Evolutionary conservation across 2,329 filamentous ascomycete species (phyloP).

Genomic region (Aspergillus latus): DNA sequence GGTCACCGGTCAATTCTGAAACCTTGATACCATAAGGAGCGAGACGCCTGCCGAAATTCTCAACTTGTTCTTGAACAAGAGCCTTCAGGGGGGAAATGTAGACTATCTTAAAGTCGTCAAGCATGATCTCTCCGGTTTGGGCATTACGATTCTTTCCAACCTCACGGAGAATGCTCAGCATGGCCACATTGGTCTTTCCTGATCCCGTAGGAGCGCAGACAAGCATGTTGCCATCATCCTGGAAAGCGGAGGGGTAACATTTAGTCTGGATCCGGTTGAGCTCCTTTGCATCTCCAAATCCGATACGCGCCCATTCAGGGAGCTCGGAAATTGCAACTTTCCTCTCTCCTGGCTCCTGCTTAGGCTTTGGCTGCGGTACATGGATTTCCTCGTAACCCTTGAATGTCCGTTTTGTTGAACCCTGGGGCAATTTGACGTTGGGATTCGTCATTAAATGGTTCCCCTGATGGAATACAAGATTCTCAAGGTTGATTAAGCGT

Average conservation of each 20-base stretch:
- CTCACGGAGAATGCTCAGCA: slow-evolving; percentile 93
- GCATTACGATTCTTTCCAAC: slow-evolving; percentile 93
- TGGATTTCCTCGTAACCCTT: slow-evolving; percentile 99
- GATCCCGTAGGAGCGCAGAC: slow-evolving; percentile 96
- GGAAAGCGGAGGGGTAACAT: slow-evolving; percentile 86
- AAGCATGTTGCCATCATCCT: slow-evolving; percentile 95
- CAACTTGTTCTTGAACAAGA: slow-evolving; percentile 94
- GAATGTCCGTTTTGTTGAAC: slow-evolving; percentile 91
- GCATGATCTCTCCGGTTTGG: slow-evolving; percentile 85
- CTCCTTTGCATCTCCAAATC: slow-evolving; percentile 81
- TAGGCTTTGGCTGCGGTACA: slow-evolving; percentile 88
- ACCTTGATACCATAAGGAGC: slow-evolving; percentile 90
- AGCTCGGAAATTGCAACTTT: slow-evolving; percentile 83
- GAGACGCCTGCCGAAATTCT: slow-evolving; percentile 90
- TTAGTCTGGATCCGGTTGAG: slow-evolving; percentile 95
- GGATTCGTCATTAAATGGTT: slow-evolving; percentile 99
- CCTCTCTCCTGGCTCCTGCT: slow-evolving; percentile 73
- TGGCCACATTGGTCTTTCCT: slow-evolving; percentile 97
- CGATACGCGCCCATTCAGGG: slow-evolving; percentile 85
- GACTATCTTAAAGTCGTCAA: slow-evolving; percentile 97
- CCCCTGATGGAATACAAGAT: slow-evolving; percentile 93
- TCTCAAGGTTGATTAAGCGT: slow-evolving; percentile 88
- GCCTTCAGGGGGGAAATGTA: slow-evolving; percentile 97
- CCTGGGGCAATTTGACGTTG: slow-evolving; percentile 88
- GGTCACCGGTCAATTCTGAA: slow-evolving; percentile 94